Evolutionary conservation across 768 basidiomycete species (phyloP).

Genomic region (Pleurotus citrinopileatus): DNA sequence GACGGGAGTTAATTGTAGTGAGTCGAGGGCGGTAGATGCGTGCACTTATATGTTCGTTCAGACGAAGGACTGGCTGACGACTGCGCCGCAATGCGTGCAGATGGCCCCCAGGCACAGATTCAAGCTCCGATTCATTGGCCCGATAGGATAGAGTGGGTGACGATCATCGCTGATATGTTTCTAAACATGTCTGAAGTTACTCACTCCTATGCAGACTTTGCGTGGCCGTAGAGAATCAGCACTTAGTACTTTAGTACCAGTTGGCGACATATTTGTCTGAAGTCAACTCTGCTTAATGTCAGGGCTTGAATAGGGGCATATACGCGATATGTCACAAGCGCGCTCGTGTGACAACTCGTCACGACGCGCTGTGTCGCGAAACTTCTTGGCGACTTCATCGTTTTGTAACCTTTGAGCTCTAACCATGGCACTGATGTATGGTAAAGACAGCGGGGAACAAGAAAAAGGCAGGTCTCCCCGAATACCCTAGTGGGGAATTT

Average conservation of each 20-base stretch:
- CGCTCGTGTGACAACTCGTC: constrained; percentile 17
- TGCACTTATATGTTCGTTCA: not conserved
- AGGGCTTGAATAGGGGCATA: not conserved
- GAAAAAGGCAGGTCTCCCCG: constrained; percentile 10
- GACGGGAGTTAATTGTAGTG: not conserved
- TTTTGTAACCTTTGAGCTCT: not conserved
- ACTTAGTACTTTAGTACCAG: no score
- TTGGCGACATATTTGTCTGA: no score
- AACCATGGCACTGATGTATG: constrained; percentile 60
- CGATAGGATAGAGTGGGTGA: no score
- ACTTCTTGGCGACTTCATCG: no score
- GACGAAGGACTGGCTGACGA: not conserved
- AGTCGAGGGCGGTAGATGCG: not conserved
- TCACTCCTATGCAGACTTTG: no score
- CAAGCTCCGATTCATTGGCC: constrained; percentile 4
- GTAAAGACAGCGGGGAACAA: constrained; percentile 51
- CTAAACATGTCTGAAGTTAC: no score
- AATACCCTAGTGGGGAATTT: no score
- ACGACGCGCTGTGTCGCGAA: no score
- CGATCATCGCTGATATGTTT: no score
- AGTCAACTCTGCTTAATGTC: no score
- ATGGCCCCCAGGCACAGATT: not conserved
- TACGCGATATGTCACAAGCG: constrained; percentile 10
- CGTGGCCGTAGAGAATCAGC: no score
- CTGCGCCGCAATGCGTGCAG: constrained; percentile 7